phyloP scores from a whole-genome alignment of 805 yeast genomes.

The Wickerhamia fluorescens region DNA sequence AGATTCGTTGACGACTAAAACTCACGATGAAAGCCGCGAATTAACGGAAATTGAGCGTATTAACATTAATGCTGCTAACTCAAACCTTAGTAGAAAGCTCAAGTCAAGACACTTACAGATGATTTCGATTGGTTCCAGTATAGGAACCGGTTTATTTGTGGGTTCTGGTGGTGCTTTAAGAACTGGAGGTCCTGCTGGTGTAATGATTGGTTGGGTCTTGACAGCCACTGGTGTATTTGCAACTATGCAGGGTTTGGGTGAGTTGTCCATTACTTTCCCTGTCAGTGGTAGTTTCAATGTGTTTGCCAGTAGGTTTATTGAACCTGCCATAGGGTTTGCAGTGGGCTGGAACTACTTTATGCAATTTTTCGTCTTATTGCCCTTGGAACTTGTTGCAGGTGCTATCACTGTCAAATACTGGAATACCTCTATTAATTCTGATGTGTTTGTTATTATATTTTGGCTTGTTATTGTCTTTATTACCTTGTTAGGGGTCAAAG shows the following conservation, averaged over 20 bases:
- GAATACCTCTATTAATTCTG: conserved; percentile 45
- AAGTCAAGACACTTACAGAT: conserved; percentile 48
- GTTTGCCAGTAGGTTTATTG: conserved; percentile 46
- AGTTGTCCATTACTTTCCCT: conserved; percentile 46
- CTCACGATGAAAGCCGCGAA: conserved; percentile 13
- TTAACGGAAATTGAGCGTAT: conserved; percentile 23
- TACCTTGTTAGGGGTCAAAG: conserved; percentile 46
- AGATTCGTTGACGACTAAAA: conserved; percentile 11
- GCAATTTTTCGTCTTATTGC: conserved; percentile 51
- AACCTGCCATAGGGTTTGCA: conserved; percentile 53
- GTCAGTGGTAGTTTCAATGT: conserved; percentile 47
- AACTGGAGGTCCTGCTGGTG: conserved; percentile 26
- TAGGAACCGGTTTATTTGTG: conserved; percentile 56
- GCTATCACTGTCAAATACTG: conserved; percentile 54
- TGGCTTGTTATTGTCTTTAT: conserved; percentile 40
- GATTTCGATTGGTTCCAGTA: conserved; percentile 67
- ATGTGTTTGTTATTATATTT: conserved; percentile 54
- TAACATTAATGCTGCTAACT: conserved; percentile 18
- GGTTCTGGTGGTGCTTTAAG: conserved; percentile 39
- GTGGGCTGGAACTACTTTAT: conserved; percentile 47
- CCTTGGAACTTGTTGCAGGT: conserved; percentile 55
- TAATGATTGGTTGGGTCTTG: conserved; percentile 21
- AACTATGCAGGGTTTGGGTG: conserved; percentile 40
- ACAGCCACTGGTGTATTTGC: conserved; percentile 17
- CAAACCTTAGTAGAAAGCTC: conserved; percentile 26